Base-by-base conservation (phyloP, 768 basidiomycete species). In the Hygrophorus russula region DNA sequence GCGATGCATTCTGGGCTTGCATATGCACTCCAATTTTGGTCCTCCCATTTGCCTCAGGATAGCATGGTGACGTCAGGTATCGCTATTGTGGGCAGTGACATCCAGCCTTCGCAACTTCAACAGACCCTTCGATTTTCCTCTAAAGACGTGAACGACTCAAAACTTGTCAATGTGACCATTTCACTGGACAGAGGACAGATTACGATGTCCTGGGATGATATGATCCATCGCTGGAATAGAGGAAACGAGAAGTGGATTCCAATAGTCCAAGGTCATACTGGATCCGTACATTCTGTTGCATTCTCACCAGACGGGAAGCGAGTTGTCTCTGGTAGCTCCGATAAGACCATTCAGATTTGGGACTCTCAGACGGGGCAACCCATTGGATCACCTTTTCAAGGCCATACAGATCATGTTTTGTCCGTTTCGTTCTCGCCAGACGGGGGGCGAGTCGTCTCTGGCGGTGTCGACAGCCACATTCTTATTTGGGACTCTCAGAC, bases 181-280 rank as follows among this genome's bases (percentile, higher is more conserved):
- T 24, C 24, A 24, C 24, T 7, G 7, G 24, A 24, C 24, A 24
- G 24, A 24, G 24, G 4, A 24, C 4, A 24, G 24, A 24, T 24
- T 24, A 7, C 7, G 24, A 24, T 7, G 24, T 24, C 24, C 7
- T 24, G 24, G 24, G 24, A 24, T 24, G 7, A 24, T 7, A 24
- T 24, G 4, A 24, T 24, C 7, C 24, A 7, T 24, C 24, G 24
- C 24, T 24, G 24, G 24, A 24, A 24, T 24, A 24, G 24, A 24
- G 24, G 71, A 0, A 58, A 61, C 24, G 72, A 73, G 12, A 70
- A 70, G 51, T 7, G 67, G 70, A 54, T 72, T 74, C n/a, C n/a
- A n/a, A n/a, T n/a, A n/a, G n/a, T n/a, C n/a, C n/a, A n/a, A n/a
- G n/a, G n/a, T 59, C 66, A 71, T 51, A 71, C 70, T 12, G 56